These are phyloP conservation scores for Nicotiana paniculata DNA, from an alignment of 257 asterid species.

Conservation along the genomic window DNA sequence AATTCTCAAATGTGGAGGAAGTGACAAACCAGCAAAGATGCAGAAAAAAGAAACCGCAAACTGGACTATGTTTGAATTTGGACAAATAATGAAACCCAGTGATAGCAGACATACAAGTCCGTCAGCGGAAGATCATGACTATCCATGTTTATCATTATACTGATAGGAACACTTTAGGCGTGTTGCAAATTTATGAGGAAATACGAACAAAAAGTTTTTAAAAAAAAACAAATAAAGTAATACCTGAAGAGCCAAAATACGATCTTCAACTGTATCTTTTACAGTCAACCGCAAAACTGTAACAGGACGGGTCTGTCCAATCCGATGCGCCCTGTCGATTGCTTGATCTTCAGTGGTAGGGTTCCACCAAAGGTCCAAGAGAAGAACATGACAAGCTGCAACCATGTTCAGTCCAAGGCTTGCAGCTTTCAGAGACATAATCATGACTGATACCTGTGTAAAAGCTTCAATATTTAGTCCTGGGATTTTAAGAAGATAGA, in stretches of 20 bases:
- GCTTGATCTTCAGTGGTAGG: slow-evolving; percentile 99
- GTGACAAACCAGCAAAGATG: not conserved
- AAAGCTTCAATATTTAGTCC: slow-evolving; percentile 13
- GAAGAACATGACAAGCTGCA: slow-evolving; percentile 86
- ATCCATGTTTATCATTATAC: not conserved
- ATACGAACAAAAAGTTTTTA: not conserved
- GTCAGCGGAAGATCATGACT: not conserved
- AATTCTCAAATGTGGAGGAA: not conserved
- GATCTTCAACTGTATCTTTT: slow-evolving; percentile 95
- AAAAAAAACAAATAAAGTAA: not conserved
- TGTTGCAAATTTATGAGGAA: not conserved
- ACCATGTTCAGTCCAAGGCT: slow-evolving; percentile 98
- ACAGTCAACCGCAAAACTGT: slow-evolving; percentile 86
- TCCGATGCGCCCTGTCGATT: slow-evolving; percentile 94
- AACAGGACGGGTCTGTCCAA: slow-evolving; percentile 94
- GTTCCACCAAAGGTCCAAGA: slow-evolving; percentile 99
- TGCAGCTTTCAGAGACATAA: slow-evolving; percentile 97
- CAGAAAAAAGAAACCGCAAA: not conserved
- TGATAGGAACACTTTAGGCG: not conserved
- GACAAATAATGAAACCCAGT: not conserved
- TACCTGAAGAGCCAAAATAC: slow-evolving; percentile 96
- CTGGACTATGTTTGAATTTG: not conserved
- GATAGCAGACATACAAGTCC: not conserved
- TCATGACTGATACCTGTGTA: slow-evolving; percentile 76
- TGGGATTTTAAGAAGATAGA: not conserved